Evolutionary conservation across 768 basidiomycete species (phyloP), one percentile per base, ranked within the genome.

Genomic region (Suillus ampliporus): DNA sequence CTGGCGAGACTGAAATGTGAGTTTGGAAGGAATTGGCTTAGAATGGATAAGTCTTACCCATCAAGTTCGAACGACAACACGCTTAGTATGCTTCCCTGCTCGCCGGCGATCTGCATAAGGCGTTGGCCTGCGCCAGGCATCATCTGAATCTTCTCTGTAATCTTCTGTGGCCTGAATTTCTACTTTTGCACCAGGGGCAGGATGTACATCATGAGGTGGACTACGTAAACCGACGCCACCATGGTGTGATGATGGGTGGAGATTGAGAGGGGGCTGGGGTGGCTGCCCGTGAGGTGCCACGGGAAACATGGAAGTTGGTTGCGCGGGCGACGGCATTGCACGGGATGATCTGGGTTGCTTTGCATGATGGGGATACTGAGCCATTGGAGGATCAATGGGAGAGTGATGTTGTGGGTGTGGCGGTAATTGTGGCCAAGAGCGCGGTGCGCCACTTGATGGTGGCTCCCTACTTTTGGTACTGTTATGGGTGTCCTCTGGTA

Each of bases 31-130:
- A 4, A 28, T 11, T 21, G 6, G 5, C 31, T 52, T 44, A 0
- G 17, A 2, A 64, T 61, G 58, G 51, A 34, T 54, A 67, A 19
- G 37, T 21, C 60, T 44, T 28, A 61, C 13, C 28, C 19, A 64
- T 74, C 62, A 77, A 43, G 46, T 65, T 52, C 84, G 77, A 62
- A 89, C 86, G 65, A 92, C 85, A 38, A 92, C 86, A 58, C 91
- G 84, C 69, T 81, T 82, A 26, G 91, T 92, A 72, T 92, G 91
- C 73, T 93, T 93, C 56, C 91, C 91, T 57, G 91, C 91, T 61
- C 91, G 81, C 60, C 91, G 80, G 26, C 91, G 85, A 72, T 91
- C 90, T 44, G 84, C 83, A 69, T 89, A 87, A 23, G 91, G 90
- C 74, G 87, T 91, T 1, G 90, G 89, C 48, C 84, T 78, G 35